Percentiles rank a stretch among this genome's conserved stretches.
Evolutionary conservation across 1,139 yeast species (phyloP).

Genomic region (Suhomyces ambrosiae): DNA sequence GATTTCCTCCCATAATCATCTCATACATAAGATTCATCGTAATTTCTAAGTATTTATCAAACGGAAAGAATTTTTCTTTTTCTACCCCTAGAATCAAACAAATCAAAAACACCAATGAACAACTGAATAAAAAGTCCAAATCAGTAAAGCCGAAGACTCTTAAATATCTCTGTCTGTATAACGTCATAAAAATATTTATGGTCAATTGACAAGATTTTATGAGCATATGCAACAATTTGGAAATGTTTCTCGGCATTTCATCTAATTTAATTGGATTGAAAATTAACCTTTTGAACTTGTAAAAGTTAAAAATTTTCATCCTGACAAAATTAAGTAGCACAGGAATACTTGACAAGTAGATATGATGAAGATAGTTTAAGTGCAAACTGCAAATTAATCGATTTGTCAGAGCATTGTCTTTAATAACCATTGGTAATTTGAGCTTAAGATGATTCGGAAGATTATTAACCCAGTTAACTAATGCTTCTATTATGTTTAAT

Average conservation of each 20-base stretch:
- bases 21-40: conserved; percentile 25
- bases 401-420: conserved; percentile 15
- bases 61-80: conserved; percentile 14
- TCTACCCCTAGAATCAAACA: conserved; percentile 23
- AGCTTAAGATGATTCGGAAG: conserved; percentile 25
- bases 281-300: conserved; percentile 9
- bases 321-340: conserved; percentile 28
- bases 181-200: conserved; percentile 26
- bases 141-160: conserved; percentile 32
- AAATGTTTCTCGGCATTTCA: conserved; percentile 25
- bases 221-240: conserved; percentile 22
- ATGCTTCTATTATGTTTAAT: conserved; percentile 21
- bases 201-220: conserved; percentile 30
- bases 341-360: conserved; percentile 32
- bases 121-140: conserved; percentile 28
- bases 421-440: conserved; percentile 13
- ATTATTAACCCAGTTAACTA: conserved; percentile 26
- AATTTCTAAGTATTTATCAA: conserved; percentile 24
- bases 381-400: conserved; percentile 30
- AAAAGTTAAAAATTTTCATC: conserved; percentile 17
- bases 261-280: conserved; percentile 12
- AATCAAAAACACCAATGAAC: conserved; percentile 27
- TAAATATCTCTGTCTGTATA: conserved; percentile 22
- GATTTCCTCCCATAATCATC: conserved; percentile 28
- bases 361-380: conserved; percentile 33